Evolutionary conservation across 305 asterid genomes (phyloP).

Genomic region (Fraxinus latifolia): DNA sequence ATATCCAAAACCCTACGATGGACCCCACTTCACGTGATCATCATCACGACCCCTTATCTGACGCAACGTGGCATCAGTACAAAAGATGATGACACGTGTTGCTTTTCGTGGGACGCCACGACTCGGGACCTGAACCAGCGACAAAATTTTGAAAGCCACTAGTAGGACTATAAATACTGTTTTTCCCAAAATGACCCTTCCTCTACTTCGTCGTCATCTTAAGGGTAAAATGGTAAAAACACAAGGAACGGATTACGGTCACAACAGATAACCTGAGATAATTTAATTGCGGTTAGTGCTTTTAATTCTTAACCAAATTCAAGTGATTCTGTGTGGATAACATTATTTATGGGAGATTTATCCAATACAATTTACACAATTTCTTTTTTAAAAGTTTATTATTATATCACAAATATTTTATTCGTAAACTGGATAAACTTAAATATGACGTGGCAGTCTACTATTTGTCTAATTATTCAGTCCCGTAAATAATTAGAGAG

Average conservation of each 20-base stretch:
- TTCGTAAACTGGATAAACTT: constrained; percentile 18
- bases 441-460: constrained; percentile 21
- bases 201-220: background rate
- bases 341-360: background rate
- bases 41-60: background rate
- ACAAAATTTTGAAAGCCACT: constrained; percentile 33
- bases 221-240: background rate
- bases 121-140: constrained; percentile 45
- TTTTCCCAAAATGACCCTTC: constrained; percentile 32
- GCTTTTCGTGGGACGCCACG: constrained; percentile 26
- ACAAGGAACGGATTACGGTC: background rate
- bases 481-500: background rate
- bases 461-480: constrained; percentile 1
- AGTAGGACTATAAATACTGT: constrained; percentile 13
- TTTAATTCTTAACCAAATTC: background rate
- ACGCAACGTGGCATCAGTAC: constrained; percentile 34
- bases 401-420: no score
- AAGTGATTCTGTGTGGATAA: background rate
- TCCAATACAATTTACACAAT: background rate
- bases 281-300: background rate
- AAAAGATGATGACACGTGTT: constrained; percentile 33
- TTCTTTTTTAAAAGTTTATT: no score
- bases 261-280: background rate
- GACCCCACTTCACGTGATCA: constrained; percentile 59
- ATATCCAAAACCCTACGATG: constrained; percentile 30